Percentiles rank a stretch among this genome's conserved stretches.
Evolutionary conservation across 768 basidiomycete species (phyloP).

Genomic region (Mycena leptocephala): DNA sequence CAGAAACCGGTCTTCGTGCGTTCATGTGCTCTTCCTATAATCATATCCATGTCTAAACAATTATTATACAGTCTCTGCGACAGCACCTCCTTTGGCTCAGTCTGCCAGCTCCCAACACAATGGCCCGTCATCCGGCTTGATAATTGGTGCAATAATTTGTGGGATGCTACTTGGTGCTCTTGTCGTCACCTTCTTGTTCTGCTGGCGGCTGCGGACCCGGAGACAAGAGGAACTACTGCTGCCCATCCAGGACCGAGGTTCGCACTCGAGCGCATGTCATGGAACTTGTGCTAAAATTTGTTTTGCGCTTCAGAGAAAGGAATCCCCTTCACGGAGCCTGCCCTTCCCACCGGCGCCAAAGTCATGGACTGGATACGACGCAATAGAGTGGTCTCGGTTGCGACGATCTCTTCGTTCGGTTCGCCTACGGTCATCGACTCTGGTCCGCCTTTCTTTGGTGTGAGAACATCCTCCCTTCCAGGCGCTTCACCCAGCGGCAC

Average conservation of each 20-base stretch:
- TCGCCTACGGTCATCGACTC: constrained; percentile 27
- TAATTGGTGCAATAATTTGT: constrained; percentile 23
- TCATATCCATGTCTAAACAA: background rate
- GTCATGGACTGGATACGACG: constrained; percentile 28
- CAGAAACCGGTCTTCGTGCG: background rate
- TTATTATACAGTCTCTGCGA: background rate
- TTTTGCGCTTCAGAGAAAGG: background rate
- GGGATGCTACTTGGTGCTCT: constrained; percentile 28
- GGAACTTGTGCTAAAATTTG: background rate
- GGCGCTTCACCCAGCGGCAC: background rate
- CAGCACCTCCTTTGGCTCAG: background rate
- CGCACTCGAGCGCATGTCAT: background rate
- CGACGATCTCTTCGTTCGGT: constrained; percentile 26
- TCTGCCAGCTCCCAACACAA: background rate
- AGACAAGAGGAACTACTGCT: background rate
- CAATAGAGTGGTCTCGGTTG: constrained; percentile 20
- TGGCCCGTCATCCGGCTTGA: background rate
- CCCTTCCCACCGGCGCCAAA: background rate
- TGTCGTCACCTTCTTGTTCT: constrained; percentile 8
- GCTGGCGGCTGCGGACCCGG: constrained; percentile 18
- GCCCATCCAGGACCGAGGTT: constrained; percentile 11
- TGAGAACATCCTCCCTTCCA: constrained; percentile 21
- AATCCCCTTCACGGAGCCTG: background rate
- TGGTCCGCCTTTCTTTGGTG: too few relatives aligned
- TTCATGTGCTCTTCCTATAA: background rate